Evolutionary conservation across 176 grass and related monocot genomes (phyloP).

Genomic region (Tillandsia leiboldiana): DNA sequence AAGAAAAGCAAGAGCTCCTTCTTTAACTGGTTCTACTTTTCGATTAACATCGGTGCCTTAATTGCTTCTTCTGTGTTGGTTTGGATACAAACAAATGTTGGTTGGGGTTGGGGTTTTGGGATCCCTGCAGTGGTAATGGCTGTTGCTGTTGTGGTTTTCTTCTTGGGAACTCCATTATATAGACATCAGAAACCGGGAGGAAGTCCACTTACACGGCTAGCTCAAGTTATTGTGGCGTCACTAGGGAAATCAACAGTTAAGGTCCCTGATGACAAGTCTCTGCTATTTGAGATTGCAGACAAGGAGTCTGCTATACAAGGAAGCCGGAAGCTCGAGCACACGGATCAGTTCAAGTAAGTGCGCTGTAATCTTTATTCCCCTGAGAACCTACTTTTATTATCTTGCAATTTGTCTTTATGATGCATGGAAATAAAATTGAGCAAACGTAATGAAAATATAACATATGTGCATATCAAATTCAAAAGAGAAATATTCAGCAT

Average conservation of each 20-base stretch:
- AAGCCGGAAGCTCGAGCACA: slow-evolving; percentile 76
- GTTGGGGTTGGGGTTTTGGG: slow-evolving; percentile 86
- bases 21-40: slow-evolving; percentile 97
- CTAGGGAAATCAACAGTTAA: slow-evolving; percentile 33
- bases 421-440: too few species aligned
- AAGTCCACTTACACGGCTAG: slow-evolving; percentile 65
- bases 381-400: neutral
- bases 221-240: slow-evolving; percentile 55
- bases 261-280: slow-evolving; percentile 27
- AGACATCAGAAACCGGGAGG: slow-evolving; percentile 63
- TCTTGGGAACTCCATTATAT: slow-evolving; percentile 68
- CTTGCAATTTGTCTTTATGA: neutral
- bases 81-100: slow-evolving; percentile 75
- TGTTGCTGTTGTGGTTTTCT: slow-evolving; percentile 59
- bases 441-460: neutral
- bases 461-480: neutral
- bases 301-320: slow-evolving; percentile 62
- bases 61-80: slow-evolving; percentile 69
- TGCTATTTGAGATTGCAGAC: slow-evolving; percentile 46
- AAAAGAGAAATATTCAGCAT: too few species aligned
- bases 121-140: slow-evolving; percentile 77
- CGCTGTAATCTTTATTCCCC: neutral
- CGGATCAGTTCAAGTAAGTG: slow-evolving; percentile 41
- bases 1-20: slow-evolving; percentile 68
- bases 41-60: slow-evolving; percentile 82